phyloP scores from a whole-genome alignment of 2,329 filamentous ascomycete species.

The Trichothecium sympodiale region DNA sequence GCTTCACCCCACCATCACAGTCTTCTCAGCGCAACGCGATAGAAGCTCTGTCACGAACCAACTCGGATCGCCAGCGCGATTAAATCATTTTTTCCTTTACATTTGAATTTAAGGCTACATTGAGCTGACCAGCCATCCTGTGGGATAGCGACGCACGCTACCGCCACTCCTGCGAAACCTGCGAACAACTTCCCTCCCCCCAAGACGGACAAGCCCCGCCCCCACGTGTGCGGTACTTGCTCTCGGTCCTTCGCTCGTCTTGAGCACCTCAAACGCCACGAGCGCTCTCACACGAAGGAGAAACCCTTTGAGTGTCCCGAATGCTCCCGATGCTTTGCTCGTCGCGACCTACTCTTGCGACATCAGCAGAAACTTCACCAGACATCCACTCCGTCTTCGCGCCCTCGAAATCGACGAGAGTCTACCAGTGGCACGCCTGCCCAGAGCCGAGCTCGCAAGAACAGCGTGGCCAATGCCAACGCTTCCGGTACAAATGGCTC shows the following conservation, averaged over 20 bases:
- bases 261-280: slow-evolving; percentile 94
- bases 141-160: slow-evolving; percentile 9
- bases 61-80: too few species aligned
- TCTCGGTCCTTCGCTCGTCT: slow-evolving; percentile 85
- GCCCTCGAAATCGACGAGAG: slow-evolving; percentile 80
- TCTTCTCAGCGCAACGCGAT: too few species aligned
- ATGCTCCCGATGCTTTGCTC: slow-evolving; percentile 87
- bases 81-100: too few species aligned
- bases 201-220: slow-evolving; percentile 94
- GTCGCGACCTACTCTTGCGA: slow-evolving; percentile 79
- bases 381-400: slow-evolving; percentile 75
- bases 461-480: slow-evolving; percentile 61
- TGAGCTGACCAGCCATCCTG: too few species aligned
- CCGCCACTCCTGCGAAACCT: slow-evolving; percentile 21
- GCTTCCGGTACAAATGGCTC: slow-evolving; percentile 31
- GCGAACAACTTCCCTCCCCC: slow-evolving; percentile 57
- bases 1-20: slow-evolving; percentile 10
- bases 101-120: too few species aligned
- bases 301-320: slow-evolving; percentile 98
- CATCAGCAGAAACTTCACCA: slow-evolving; percentile 99
- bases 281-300: slow-evolving; percentile 96
- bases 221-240: slow-evolving; percentile 88
- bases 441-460: slow-evolving; percentile 75
- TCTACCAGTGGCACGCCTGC: slow-evolving; percentile 65
- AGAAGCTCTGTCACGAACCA: too few species aligned